A percentile compares a stretch with the other conserved stretches of the same genome.
Evolutionary conservation across 1,284 basidiomycete genomes (phyloP).

Genomic region (Fomitopsis betulina): DNA sequence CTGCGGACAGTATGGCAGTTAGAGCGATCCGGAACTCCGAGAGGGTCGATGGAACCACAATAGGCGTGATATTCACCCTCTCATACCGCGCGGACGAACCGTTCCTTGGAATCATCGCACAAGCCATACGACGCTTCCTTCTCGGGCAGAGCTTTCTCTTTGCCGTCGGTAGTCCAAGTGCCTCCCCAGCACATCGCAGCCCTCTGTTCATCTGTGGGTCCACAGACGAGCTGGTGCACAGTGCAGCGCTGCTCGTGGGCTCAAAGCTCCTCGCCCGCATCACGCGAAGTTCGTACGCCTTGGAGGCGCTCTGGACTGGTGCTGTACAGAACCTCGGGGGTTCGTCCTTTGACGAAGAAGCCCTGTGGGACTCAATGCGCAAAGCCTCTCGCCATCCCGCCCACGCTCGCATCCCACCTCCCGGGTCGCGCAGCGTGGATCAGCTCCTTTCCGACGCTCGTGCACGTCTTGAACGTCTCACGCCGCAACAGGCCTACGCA

Average conservation of each 20-base stretch:
- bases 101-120: slow-evolving; percentile 51
- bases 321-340: slow-evolving; percentile 47
- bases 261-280: slow-evolving; percentile 65
- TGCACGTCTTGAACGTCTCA: slow-evolving; percentile 57
- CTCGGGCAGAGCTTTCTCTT: slow-evolving; percentile 47
- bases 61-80: slow-evolving; percentile 55
- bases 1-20: slow-evolving; percentile 54
- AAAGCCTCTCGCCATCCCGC: slow-evolving; percentile 56
- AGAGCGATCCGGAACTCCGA: slow-evolving; percentile 48
- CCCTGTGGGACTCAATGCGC: slow-evolving; percentile 60
- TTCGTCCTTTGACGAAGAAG: slow-evolving; percentile 52
- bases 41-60: slow-evolving; percentile 42
- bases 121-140: slow-evolving; percentile 37
- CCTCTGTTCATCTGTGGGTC: slow-evolving; percentile 55
- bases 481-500: slow-evolving; percentile 52
- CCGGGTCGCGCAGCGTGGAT: slow-evolving; percentile 53
- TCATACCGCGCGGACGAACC: slow-evolving; percentile 46
- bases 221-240: slow-evolving; percentile 48
- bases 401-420: slow-evolving; percentile 56
- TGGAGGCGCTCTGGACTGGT: slow-evolving; percentile 39
- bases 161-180: slow-evolving; percentile 45
- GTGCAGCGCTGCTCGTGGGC: slow-evolving; percentile 55
- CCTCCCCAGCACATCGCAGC: slow-evolving; percentile 11
- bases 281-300: slow-evolving; percentile 13
- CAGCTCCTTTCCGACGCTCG: slow-evolving; percentile 53